Evolutionary conservation across 1,284 basidiomycete genomes (phyloP).

Genomic region (Irpex rosettiformis): DNA sequence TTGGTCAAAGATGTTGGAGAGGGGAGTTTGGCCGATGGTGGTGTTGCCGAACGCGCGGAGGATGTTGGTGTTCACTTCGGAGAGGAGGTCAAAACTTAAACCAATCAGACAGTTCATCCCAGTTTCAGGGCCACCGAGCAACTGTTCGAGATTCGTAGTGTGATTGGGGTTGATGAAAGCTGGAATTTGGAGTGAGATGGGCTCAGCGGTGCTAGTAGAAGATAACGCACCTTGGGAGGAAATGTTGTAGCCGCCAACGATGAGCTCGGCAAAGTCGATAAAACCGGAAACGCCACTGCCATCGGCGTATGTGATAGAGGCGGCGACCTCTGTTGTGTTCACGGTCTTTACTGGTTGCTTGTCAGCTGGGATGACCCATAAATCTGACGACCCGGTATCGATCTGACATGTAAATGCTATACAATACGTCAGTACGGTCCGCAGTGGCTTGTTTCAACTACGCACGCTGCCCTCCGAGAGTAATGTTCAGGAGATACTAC

Average conservation of each 20-base stretch:
- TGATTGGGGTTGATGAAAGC: conserved; percentile 25
- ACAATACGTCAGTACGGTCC: background rate
- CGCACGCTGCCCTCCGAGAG: background rate
- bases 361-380: conserved; percentile 12
- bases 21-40: conserved; percentile 17
- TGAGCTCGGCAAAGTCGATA: conserved; percentile 24
- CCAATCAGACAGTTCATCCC: conserved; percentile 19
- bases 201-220: background rate
- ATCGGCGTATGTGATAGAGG: conserved; percentile 18
- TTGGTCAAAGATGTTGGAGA: conserved; percentile 22
- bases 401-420: conserved; percentile 16
- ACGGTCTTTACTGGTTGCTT: background rate
- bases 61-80: conserved; percentile 15
- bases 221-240: conserved; percentile 23
- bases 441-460: background rate
- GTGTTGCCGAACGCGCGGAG: conserved; percentile 7
- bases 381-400: conserved; percentile 18
- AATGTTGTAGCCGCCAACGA: conserved; percentile 24
- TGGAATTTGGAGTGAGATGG: conserved; percentile 1
- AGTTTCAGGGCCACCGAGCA: conserved; percentile 11
- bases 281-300: conserved; percentile 14
- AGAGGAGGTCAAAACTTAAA: conserved; percentile 21
- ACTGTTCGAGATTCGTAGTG: background rate
- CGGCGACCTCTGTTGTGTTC: conserved; percentile 14
- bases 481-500: background rate